These are phyloP conservation scores for Jatropha podagrica DNA, from an alignment of 441 rosid species.

Conservation along the genomic window DNA sequence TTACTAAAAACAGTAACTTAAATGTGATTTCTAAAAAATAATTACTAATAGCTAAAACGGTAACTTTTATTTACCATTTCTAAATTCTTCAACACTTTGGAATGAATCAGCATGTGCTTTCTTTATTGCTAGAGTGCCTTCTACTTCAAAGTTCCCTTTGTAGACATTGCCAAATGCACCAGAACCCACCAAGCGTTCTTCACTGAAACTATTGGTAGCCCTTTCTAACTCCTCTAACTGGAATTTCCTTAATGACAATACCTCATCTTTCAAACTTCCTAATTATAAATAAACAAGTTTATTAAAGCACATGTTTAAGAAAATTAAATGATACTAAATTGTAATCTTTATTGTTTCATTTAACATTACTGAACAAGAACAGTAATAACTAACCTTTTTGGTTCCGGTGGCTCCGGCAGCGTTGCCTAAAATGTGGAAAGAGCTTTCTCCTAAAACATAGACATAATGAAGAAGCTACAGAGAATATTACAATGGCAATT, in stretches of 20 bases:
- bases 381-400: conserved; percentile 33
- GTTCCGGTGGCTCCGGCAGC: not conserved
- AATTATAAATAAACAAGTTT: not conserved
- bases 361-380: not conserved
- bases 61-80: conserved; percentile 46
- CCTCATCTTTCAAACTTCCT: conserved; percentile 41
- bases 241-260: conserved; percentile 42
- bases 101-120: conserved; percentile 49
- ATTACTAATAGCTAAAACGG: not conserved
- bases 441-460: conserved; percentile 38
- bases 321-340: not conserved
- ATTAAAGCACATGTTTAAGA: not conserved
- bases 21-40: not conserved
- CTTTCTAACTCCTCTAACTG: conserved; percentile 39
- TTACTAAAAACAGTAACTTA: not conserved
- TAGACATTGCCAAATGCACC: conserved; percentile 62
- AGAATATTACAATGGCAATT: conserved; percentile 25
- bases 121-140: conserved; percentile 55
- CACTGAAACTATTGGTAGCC: conserved; percentile 51
- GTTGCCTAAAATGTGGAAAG: conserved; percentile 21
- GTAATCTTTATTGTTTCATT: too few relatives aligned
- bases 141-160: conserved; percentile 41
- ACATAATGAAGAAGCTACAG: conserved; percentile 23
- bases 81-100: conserved; percentile 59
- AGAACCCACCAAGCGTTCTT: conserved; percentile 49